phyloP scores from a whole-genome alignment of 192 early-diverging fungal species.

The Phlyctochytrium bullatum region DNA sequence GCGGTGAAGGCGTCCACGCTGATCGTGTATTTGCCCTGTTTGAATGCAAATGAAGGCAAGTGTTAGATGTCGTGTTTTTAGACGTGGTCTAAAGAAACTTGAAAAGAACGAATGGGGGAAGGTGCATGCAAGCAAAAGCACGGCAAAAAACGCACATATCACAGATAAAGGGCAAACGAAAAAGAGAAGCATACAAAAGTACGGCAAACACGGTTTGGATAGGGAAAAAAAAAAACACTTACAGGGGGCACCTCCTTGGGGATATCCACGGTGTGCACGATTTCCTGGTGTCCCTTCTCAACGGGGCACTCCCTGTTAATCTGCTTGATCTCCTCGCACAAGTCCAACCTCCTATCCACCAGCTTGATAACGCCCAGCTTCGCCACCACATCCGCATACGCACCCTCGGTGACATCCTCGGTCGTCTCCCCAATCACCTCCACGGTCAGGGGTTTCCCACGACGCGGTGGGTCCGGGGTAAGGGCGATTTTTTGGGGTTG shows the following conservation, averaged over 20 bases:
- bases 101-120: neutral
- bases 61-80: too few species aligned
- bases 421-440: constrained; percentile 36
- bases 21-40: constrained; percentile 39
- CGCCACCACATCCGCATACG: constrained; percentile 39
- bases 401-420: constrained; percentile 37
- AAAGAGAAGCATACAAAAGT: neutral
- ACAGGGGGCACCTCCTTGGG: constrained; percentile 50
- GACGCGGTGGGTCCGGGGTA: constrained; percentile 44
- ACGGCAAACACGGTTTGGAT: neutral
- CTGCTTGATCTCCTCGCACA: constrained; percentile 44
- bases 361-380: constrained; percentile 53
- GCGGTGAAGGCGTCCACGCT: constrained; percentile 28
- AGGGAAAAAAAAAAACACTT: constrained; percentile 2
- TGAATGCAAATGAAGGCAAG: constrained; percentile 1
- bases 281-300: constrained; percentile 43
- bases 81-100: constrained; percentile 7
- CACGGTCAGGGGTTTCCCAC: constrained; percentile 36
- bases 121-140: neutral
- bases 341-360: constrained; percentile 31
- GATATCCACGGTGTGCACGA: constrained; percentile 40
- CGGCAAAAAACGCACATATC: neutral
- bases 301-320: constrained; percentile 45
- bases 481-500: constrained; percentile 29
- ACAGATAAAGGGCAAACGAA: neutral